Evolutionary conservation across 305 asterid genomes (phyloP), one percentile per base, ranked within the genome.

Genomic region (Fraxinus latifolia): DNA sequence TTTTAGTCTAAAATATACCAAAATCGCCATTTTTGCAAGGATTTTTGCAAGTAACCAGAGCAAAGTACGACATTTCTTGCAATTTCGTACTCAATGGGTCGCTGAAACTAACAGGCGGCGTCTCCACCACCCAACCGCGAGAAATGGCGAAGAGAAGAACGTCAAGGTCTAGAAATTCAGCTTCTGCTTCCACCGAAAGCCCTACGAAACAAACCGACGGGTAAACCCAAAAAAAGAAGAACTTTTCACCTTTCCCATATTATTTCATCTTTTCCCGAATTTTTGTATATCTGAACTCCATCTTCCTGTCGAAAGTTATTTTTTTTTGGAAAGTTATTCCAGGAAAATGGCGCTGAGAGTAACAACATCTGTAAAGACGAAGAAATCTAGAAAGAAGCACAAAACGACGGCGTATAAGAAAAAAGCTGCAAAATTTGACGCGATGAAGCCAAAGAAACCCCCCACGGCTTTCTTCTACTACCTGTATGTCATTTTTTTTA

Each of bases 391-490:
- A 78, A 88, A 78, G 85, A 90, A 87, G 89, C 83, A 80, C 53
- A 88, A 88, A 81, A 77, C 82, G 85, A 82, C 81, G 82, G 2
- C 83, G 75, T 47, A 79, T 21, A 85, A 82, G 86, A 91, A 81
- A 76, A 89, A 78, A 76, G 84, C 80, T 25, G 75, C 92, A 27
- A 93, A 86, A 87, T 77, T 90, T 11, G 97, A 92, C 55, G 90
- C 90, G 83, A 77, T 87, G 88, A 91, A 86, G 93, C 98, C 99
- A 60, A 94, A 94, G 91, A 95, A 95, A 77, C 99, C 99, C 32
- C 98, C 99, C n/a, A 93, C 98, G 73, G 98, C 99, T 77, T 95
- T 95, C 90, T 95, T 95, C 91, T 95, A 87, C 83, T 95, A 86
- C 92, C 76, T 95, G 98, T 92, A 87, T n/a, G 92, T 53, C 17